Evolutionary conservation across 768 basidiomycete species (phyloP).

Genomic region (Hygrocybe coccinea): DNA sequence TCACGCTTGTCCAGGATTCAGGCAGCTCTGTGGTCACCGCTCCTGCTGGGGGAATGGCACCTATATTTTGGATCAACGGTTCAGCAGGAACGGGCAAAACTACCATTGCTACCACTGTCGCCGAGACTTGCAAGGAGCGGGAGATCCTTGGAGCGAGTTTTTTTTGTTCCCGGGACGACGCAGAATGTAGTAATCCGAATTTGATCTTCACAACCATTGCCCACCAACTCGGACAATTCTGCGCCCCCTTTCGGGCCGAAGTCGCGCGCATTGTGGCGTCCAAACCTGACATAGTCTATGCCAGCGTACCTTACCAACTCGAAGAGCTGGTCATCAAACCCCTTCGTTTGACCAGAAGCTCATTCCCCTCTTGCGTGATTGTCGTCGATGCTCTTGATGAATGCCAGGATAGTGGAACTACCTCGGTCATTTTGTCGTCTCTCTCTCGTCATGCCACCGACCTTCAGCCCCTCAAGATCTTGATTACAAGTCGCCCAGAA

Average conservation of each 20-base stretch:
- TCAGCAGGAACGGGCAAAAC: conserved; percentile 24
- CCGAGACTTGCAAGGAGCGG: conserved; percentile 14
- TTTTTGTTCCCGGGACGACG: conserved; percentile 30
- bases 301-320: conserved; percentile 14
- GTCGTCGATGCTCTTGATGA: conserved; percentile 31
- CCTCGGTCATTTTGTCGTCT: not conserved
- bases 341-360: not conserved
- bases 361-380: conserved; percentile 7
- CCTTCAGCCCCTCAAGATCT: conserved; percentile 13
- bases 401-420: conserved; percentile 15
- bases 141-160: conserved; percentile 28
- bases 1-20: not conserved
- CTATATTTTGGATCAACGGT: conserved; percentile 21
- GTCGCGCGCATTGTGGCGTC: conserved; percentile 8
- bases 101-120: conserved; percentile 22
- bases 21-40: not conserved
- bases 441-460: conserved; percentile 1
- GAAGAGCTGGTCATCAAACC: conserved; percentile 12
- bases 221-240: conserved; percentile 21
- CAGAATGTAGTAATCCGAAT: conserved; percentile 18
- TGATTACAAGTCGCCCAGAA: conserved; percentile 27
- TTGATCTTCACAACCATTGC: conserved; percentile 29
- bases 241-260: not conserved
- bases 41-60: not conserved
- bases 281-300: conserved; percentile 14